These are phyloP conservation scores for Apiospora pterosperma DNA, from an alignment of 2,329 filamentous ascomycete genomes.

Conservation along the genomic window DNA sequence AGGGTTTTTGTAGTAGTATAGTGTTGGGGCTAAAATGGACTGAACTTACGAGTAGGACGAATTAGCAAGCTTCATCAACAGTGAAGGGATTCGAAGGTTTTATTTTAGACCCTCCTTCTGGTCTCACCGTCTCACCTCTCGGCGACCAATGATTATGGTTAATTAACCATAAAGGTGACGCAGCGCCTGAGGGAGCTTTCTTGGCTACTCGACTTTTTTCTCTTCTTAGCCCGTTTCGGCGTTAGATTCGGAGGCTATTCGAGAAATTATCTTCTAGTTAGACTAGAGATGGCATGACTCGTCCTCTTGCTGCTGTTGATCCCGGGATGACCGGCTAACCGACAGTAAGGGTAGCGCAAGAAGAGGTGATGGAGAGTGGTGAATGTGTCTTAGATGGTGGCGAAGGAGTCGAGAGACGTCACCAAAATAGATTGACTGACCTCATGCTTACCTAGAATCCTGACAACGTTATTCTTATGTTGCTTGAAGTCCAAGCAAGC, in stretches of 20 bases:
- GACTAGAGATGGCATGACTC: background rate
- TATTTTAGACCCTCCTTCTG: background rate
- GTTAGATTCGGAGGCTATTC: constrained; percentile 12
- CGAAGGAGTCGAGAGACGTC: background rate
- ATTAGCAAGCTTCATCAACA: background rate
- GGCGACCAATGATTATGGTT: constrained; percentile 2
- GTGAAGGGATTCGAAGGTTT: constrained; percentile 5
- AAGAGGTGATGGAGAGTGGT: background rate
- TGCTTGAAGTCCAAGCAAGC: constrained; percentile 1
- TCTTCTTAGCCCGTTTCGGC: constrained; percentile 18
- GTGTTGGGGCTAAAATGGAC: constrained; percentile 1
- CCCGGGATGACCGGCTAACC: background rate
- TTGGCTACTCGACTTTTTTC: background rate
- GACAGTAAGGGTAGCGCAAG: background rate
- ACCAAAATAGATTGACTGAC: background rate
- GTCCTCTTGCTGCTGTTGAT: background rate
- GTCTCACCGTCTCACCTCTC: background rate
- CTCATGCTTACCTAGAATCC: background rate
- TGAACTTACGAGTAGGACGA: background rate
- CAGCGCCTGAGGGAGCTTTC: background rate
- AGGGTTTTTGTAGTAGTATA: background rate
- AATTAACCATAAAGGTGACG: constrained; percentile 2
- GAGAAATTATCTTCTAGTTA: constrained; percentile 2
- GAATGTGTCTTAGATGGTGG: background rate
- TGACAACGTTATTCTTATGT: background rate